Percentiles rank a stretch among this genome's conserved stretches.
These are phyloP conservation scores for Persicaria maculosa DNA, from an alignment of 148 eudicot genomes.

Conservation along the genomic window DNA sequence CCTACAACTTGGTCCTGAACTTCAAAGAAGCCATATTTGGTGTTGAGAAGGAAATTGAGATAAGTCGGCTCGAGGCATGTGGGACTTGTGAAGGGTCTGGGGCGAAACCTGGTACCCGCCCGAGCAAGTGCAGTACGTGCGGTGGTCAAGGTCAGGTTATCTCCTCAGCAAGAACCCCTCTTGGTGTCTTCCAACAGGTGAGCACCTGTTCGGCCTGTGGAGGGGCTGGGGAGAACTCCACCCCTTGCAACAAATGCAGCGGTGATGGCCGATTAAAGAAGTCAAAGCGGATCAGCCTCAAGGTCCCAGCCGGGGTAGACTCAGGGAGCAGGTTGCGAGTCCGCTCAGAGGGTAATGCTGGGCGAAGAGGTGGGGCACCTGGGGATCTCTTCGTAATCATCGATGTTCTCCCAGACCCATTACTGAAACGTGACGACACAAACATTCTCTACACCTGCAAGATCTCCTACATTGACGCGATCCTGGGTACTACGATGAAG, in stretches of 20 bases:
- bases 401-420: slow-evolving; percentile 64
- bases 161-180: slow-evolving; percentile 78
- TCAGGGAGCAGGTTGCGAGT: slow-evolving; percentile 79
- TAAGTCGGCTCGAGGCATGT: slow-evolving; percentile 69
- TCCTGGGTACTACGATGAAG: slow-evolving; percentile 65
- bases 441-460: slow-evolving; percentile 78
- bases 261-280: slow-evolving; percentile 84
- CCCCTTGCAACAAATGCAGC: slow-evolving; percentile 73
- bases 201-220: slow-evolving; percentile 79
- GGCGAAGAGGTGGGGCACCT: slow-evolving; percentile 76
- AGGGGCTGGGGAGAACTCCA: slow-evolving; percentile 64
- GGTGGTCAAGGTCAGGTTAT: slow-evolving; percentile 94
- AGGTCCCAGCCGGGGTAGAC: slow-evolving; percentile 94
- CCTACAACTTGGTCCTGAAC: slow-evolving; percentile 64
- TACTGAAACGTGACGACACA: slow-evolving; percentile 73
- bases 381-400: slow-evolving; percentile 79
- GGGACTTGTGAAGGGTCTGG: slow-evolving; percentile 84
- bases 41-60: slow-evolving; percentile 77
- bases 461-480: slow-evolving; percentile 83
- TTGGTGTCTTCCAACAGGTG: slow-evolving; percentile 91
- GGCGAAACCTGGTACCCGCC: slow-evolving; percentile 74
- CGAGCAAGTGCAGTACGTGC: slow-evolving; percentile 66
- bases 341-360: slow-evolving; percentile 78
- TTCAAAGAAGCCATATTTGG: slow-evolving; percentile 97
- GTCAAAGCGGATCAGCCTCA: slow-evolving; percentile 75